A percentile compares a stretch with the other conserved stretches of the same genome.
phyloP scores from a whole-genome alignment of 179 eudicot genomes.

The Beta macrorhiza region DNA sequence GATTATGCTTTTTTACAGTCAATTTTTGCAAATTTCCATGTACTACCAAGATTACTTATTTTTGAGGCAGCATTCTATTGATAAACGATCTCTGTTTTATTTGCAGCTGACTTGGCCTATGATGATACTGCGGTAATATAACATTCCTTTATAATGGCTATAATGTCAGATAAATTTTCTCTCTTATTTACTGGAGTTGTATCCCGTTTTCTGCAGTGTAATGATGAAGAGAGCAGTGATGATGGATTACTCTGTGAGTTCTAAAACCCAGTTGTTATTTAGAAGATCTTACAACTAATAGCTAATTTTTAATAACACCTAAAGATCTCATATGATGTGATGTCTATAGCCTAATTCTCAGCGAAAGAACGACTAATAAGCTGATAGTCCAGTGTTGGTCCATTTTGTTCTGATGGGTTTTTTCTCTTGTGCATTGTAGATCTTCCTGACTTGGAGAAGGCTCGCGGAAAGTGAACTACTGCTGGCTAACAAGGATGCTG shows the following conservation, averaged over 20 bases:
- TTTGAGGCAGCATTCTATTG: not conserved
- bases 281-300: not conserved
- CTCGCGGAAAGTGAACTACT: constrained; percentile 39
- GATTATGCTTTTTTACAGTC: not conserved
- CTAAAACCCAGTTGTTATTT: not conserved
- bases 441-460: constrained; percentile 92
- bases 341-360: too few species aligned
- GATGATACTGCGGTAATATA: constrained; percentile 55
- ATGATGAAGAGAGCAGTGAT: constrained; percentile 59
- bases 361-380: too few species aligned
- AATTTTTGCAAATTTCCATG: not conserved
- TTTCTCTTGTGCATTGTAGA: constrained; percentile 38
- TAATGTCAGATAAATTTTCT: not conserved
- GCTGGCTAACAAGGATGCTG: not conserved
- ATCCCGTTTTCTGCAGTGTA: constrained; percentile 36
- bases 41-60: not conserved
- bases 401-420: not conserved
- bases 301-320: not conserved
- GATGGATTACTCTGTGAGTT: constrained; percentile 87
- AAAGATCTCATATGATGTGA: not conserved
- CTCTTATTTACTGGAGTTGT: not conserved
- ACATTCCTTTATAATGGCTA: not conserved
- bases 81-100: constrained; percentile 6
- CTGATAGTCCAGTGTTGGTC: not conserved
- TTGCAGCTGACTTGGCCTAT: constrained; percentile 50